These are phyloP conservation scores for Termitomyces sp. DNA, from an alignment of 768 basidiomycete species.

Conservation along the genomic window DNA sequence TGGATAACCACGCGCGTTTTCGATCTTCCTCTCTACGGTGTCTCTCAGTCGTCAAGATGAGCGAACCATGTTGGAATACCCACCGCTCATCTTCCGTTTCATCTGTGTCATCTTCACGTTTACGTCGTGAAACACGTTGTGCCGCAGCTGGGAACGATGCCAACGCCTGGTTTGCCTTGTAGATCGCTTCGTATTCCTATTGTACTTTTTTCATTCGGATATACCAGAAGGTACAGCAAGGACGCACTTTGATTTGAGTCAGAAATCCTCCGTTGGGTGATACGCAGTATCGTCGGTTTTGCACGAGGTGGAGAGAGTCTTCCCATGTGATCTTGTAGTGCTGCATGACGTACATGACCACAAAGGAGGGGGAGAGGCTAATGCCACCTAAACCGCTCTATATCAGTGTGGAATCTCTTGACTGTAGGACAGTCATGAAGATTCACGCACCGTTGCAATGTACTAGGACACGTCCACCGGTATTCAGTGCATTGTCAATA, in stretches of 20 bases:
- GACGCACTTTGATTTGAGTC: constrained; percentile 80
- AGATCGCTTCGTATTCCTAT: constrained; percentile 92
- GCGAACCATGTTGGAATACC: neutral
- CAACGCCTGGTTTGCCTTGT: constrained; percentile 71
- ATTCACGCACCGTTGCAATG: constrained; percentile 75
- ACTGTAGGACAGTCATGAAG: neutral
- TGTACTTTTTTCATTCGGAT: neutral
- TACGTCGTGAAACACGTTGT: constrained; percentile 49
- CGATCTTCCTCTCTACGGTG: constrained; percentile 29
- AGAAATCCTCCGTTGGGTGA: constrained; percentile 90
- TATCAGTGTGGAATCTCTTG: constrained; percentile 1
- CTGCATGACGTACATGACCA: constrained; percentile 93
- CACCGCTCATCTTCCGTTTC: constrained; percentile 42
- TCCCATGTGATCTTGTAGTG: constrained; percentile 79
- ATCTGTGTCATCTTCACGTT: constrained; percentile 65
- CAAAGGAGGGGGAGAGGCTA: constrained; percentile 82
- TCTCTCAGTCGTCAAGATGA: neutral
- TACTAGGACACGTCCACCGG: constrained; percentile 74
- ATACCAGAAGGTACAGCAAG: neutral
- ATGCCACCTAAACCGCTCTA: constrained; percentile 61
- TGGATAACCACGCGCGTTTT: constrained; percentile 39
- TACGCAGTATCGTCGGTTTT: constrained; percentile 90
- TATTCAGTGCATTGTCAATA: constrained; percentile 60
- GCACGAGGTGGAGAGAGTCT: constrained; percentile 83
- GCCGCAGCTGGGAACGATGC: constrained; percentile 48